Evolutionary conservation across 176 grass and related monocot species (phyloP), one percentile per base, ranked within the genome.

Genomic region (Oryza meyeriana): DNA sequence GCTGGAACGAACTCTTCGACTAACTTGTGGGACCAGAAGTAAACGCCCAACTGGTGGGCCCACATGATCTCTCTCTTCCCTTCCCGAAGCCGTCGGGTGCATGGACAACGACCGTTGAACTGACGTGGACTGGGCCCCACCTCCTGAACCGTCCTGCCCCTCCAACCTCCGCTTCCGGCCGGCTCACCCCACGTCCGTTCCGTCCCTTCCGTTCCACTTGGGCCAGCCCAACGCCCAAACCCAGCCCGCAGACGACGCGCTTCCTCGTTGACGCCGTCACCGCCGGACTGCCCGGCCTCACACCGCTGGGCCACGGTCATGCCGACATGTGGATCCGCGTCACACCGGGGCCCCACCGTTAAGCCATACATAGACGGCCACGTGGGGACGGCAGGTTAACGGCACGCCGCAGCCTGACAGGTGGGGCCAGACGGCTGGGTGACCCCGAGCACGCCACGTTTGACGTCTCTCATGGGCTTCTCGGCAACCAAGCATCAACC

Each of bases 221-320:
- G 66, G 31, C 77, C 72, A 85, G 57, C 83, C 61, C 87, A 72
- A 66, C 32, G 25, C 72, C 52, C 38, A 64, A 70, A 33, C 62
- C 42, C 41, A 62, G 5, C 27, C 29, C 22, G n/a, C 24, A 35
- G 1, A 0, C 62, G 6, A n/a, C 18, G 29, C 72, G 65, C 11
- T 13, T 18, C 55, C 25, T 39, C 58, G 16, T 0, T 80, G 76
- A 80, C 76, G 87, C 77, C 82, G 87, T 80, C 76, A 88, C 35
- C 31, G 20, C 78, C 16, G 20, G 59, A 32, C 35, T 36, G 5
- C 35, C 35, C 4, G n/a, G n/a, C 38, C 12, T 24, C 6, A 65
- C 39, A 24, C 35, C 48, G 12, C 0, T n/a, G 0, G 1, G 52
- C 7, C 17, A 35, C 66, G 35, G n/a, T 1, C 17, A 0, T 3